Base-by-base conservation (phyloP, 805 yeast species). In the Priceomyces haplophilus region DNA sequence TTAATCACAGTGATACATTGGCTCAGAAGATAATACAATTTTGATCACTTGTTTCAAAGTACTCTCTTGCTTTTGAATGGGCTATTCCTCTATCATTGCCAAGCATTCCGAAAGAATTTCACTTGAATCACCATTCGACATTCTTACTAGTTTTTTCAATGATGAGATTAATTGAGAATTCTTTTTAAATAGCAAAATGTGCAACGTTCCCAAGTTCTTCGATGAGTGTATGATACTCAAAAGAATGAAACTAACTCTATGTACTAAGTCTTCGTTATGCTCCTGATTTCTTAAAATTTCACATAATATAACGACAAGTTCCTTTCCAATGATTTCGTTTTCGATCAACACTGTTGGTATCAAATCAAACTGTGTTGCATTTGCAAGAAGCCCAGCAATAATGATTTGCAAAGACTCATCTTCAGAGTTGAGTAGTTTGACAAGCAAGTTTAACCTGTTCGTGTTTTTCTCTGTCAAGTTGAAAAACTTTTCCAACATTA, bases 401-500 rank as follows among this genome's bases (percentile, higher is more conserved):
- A 55, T 60, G 3, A 47, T 43, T 45, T 66, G 72, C 4, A 70
- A 48, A 3, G 44, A 37, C 15, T 52, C 56, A 46, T 63, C 59
- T n/a, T 49, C 42, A 20, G 72, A 62, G 37, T 70, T 61, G 12
- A 70, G 54, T 40, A 70, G 38, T 37, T 60, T 67, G 4, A 70
- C 48, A 29, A 67, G 46, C 2, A 69, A 41, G 2, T 51, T 47
- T 29, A 69, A 53, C 40, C 74, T 46, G 21, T 55, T 59, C 3
- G 45, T 20, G 37, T 53, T 55, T 3, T 56, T 51, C n/a, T 46
- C 44, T 8, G 65, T 74, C 12, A 78, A 66, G 50, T 83, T 80
- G 65, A 85, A 85, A 51, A 84, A 74, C 46, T 78, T 77, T 1
- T 78, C 81, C 25, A 79, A 59, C 54, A 67, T 42, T 5, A 46